A percentile compares a stretch with the other conserved stretches of the same genome.
These are phyloP conservation scores for Laetiporus sulphureus DNA, from an alignment of 1,284 basidiomycete genomes.

Conservation along the genomic window DNA sequence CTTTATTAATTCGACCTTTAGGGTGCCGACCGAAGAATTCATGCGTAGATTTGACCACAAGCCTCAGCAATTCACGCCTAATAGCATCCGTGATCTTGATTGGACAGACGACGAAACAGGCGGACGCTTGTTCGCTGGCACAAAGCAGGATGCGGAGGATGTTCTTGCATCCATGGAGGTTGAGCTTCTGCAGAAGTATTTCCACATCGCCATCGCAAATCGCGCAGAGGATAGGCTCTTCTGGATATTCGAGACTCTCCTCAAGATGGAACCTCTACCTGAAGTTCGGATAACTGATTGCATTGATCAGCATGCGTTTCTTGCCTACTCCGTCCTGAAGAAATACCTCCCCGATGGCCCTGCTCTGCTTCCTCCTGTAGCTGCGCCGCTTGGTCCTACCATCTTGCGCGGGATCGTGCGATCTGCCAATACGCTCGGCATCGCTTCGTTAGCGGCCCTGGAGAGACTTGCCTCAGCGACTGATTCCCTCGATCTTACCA, in stretches of 20 bases:
- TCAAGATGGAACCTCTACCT: slow-evolving; percentile 27
- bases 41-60: slow-evolving; percentile 44
- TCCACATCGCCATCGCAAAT: slow-evolving; percentile 30
- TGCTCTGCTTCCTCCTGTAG: slow-evolving; percentile 23
- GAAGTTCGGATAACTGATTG: slow-evolving; percentile 29
- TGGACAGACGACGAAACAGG: slow-evolving; percentile 30
- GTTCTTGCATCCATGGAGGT: slow-evolving; percentile 8
- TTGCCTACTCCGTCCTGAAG: slow-evolving; percentile 48
- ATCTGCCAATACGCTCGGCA: slow-evolving; percentile 44
- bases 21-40: slow-evolving; percentile 50
- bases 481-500: slow-evolving; percentile 29
- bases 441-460: slow-evolving; percentile 48
- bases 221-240: slow-evolving; percentile 50
- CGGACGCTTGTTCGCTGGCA: slow-evolving; percentile 6
- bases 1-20: slow-evolving; percentile 17
- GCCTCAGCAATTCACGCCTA: slow-evolving; percentile 33
- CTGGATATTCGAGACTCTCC: slow-evolving; percentile 39
- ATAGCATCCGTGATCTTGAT: slow-evolving; percentile 33
- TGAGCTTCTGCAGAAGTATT: slow-evolving; percentile 12
- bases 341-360: slow-evolving; percentile 35
- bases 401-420: slow-evolving; percentile 44
- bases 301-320: slow-evolving; percentile 41
- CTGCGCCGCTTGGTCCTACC: slow-evolving; percentile 25
- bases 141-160: slow-evolving; percentile 6
- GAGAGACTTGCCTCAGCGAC: slow-evolving; percentile 45